Conservation (phyloP, 2,329 filamentous ascomycete genomes). For the Ophiostoma tasmaniense region DNA sequence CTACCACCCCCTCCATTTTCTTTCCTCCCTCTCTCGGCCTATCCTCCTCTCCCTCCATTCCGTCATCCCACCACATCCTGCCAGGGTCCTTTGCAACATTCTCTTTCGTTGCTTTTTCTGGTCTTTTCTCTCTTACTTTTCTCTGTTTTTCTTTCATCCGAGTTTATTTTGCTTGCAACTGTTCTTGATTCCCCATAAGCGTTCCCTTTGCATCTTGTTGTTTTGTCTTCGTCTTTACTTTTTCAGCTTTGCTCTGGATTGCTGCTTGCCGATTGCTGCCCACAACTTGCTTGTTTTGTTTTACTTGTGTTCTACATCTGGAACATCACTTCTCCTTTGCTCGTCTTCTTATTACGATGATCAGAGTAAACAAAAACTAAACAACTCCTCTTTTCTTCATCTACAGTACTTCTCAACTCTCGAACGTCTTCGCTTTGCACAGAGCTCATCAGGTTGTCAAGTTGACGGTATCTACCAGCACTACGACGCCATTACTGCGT, state of each 20-base stretch:
- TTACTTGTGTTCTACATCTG: constrained; percentile 3
- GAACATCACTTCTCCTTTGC: not conserved
- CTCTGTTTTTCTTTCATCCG: not conserved
- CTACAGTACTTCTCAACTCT: constrained; percentile 63
- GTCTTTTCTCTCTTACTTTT: not conserved
- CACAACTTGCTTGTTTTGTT: not conserved
- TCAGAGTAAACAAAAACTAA: constrained; percentile 19
- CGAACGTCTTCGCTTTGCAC: constrained; percentile 60
- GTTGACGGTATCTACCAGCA: constrained; percentile 31
- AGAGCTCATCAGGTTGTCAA: constrained; percentile 28
- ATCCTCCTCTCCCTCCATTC: constrained; percentile 12
- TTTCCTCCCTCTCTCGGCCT: constrained; percentile 1
- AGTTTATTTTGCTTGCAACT: not conserved
- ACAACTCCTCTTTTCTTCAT: constrained; percentile 12
- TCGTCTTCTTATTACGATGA: constrained; percentile 7
- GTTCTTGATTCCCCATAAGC: constrained; percentile 8
- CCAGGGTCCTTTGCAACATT: not conserved
- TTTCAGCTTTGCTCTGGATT: not conserved
- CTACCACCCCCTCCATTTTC: not conserved
- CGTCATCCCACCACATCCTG: constrained; percentile 6
- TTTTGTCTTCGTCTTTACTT: not conserved
- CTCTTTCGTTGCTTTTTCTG: not conserved
- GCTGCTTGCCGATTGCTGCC: not conserved
- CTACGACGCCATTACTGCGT: constrained; percentile 29
- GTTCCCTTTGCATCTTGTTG: not conserved